Evolutionary conservation across 2,329 filamentous ascomycete genomes (phyloP).

Genomic region (Coniella vitis): DNA sequence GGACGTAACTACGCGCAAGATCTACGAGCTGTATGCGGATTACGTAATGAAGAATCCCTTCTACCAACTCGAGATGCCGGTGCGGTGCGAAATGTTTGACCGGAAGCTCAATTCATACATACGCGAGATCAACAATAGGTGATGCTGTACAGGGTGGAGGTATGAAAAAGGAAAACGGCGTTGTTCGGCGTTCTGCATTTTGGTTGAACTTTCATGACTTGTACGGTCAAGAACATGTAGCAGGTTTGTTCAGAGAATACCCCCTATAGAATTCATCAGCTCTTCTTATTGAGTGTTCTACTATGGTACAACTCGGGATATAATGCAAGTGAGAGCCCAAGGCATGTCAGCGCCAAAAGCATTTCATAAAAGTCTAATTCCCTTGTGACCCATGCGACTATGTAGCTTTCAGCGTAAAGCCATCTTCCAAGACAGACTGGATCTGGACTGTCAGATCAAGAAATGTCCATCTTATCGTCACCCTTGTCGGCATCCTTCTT

Average conservation of each 20-base stretch:
- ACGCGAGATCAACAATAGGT: conserved; percentile 60
- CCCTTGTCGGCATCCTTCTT: conserved; percentile 38
- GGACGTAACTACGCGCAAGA: conserved; percentile 72
- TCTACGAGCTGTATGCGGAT: conserved; percentile 93
- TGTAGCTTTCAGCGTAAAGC: background rate
- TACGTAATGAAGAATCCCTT: conserved; percentile 99
- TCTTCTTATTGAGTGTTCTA: conserved; percentile 9
- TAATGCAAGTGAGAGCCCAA: background rate
- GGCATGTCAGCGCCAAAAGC: background rate
- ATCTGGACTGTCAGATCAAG: conserved; percentile 39
- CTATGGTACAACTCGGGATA: conserved; percentile 5
- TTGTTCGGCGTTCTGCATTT: conserved; percentile 8
- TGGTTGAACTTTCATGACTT: background rate
- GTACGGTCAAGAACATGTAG: background rate
- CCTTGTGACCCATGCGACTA: background rate
- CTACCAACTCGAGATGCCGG: conserved; percentile 95
- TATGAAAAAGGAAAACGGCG: conserved; percentile 1
- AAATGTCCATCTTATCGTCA: conserved; percentile 84
- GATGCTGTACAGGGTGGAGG: conserved; percentile 4
- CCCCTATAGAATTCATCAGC: conserved; percentile 7
- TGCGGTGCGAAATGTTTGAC: conserved; percentile 93
- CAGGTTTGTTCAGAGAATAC: background rate
- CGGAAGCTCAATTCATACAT: conserved; percentile 76
- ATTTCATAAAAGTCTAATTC: background rate
- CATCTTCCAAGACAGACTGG: background rate